Conservation (phyloP, 305 asterid genomes). For the Fraxinus sp. region DNA sequence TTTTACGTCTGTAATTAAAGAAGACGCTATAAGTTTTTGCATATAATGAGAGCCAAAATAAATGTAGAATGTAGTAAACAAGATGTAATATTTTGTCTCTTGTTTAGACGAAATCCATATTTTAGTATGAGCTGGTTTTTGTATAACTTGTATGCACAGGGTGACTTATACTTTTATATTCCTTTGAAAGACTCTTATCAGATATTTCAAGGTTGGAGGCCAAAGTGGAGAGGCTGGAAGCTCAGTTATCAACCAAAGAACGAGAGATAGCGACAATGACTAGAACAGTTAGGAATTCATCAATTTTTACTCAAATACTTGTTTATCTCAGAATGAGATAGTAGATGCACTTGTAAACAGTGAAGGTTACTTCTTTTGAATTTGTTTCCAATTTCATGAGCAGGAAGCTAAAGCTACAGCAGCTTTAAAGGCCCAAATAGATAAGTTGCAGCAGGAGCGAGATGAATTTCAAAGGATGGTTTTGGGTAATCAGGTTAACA, state of each 20-base stretch:
- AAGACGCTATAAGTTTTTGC: neutral
- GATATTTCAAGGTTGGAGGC: slow-evolving; percentile 95
- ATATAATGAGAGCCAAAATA: neutral
- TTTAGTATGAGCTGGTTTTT: slow-evolving; percentile 2
- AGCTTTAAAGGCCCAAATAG: slow-evolving; percentile 77
- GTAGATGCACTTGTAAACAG: neutral
- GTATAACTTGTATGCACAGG: slow-evolving; percentile 1
- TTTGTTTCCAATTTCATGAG: slow-evolving; percentile 17
- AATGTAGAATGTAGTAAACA: neutral
- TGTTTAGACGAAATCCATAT: neutral
- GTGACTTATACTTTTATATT: slow-evolving; percentile 23
- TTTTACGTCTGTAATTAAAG: neutral
- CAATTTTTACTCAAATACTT: neutral
- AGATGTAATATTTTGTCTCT: neutral
- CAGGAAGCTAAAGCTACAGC: slow-evolving; percentile 91
- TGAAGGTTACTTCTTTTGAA: neutral
- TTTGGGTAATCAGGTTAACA: slow-evolving; percentile 84
- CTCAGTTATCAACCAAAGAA: slow-evolving; percentile 70
- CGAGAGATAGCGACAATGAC: slow-evolving; percentile 95
- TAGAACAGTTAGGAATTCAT: slow-evolving; percentile 57
- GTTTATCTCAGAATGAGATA: neutral
- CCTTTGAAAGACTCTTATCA: slow-evolving; percentile 64
- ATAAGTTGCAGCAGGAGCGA: slow-evolving; percentile 94
- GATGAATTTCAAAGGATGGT: slow-evolving; percentile 99
- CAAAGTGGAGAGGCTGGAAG: slow-evolving; percentile 89